Evolutionary conservation across 345 rosid species (phyloP).

Genomic region (Pugionium dolabratum): DNA sequence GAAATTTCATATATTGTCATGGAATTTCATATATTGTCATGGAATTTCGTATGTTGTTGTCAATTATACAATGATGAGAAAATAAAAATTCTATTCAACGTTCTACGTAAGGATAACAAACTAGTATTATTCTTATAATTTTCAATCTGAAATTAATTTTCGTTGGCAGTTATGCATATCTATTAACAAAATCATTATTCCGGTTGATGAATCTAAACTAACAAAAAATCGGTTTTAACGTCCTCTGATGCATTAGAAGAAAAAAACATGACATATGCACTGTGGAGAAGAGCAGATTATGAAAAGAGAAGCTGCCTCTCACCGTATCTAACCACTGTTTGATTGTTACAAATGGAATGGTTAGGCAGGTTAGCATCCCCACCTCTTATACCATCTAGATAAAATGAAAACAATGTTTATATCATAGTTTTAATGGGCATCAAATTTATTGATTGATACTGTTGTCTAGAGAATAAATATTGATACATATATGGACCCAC

Average conservation of each 20-base stretch:
- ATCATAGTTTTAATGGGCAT: conserved; percentile 13
- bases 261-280: too few relatives aligned
- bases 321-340: conserved; percentile 22
- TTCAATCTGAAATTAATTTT: not conserved
- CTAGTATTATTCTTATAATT: not conserved
- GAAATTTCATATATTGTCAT: too few relatives aligned
- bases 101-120: not conserved
- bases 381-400: not conserved
- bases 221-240: too few relatives aligned
- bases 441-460: conserved; percentile 8
- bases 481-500: conserved; percentile 27
- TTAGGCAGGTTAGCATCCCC: conserved; percentile 25
- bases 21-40: too few relatives aligned
- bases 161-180: not conserved
- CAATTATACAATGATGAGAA: not conserved
- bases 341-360: conserved; percentile 27
- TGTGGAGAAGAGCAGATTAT: not conserved
- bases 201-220: not conserved
- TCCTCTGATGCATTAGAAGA: not conserved
- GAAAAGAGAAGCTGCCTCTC: conserved; percentile 14
- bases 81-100: not conserved
- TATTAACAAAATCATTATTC: too few relatives aligned
- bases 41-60: too few relatives aligned
- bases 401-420: not conserved
- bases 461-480: conserved; percentile 10